Conservation (phyloP, 2,329 filamentous ascomycete species). For the Pseudogymnoascus sp. region DNA sequence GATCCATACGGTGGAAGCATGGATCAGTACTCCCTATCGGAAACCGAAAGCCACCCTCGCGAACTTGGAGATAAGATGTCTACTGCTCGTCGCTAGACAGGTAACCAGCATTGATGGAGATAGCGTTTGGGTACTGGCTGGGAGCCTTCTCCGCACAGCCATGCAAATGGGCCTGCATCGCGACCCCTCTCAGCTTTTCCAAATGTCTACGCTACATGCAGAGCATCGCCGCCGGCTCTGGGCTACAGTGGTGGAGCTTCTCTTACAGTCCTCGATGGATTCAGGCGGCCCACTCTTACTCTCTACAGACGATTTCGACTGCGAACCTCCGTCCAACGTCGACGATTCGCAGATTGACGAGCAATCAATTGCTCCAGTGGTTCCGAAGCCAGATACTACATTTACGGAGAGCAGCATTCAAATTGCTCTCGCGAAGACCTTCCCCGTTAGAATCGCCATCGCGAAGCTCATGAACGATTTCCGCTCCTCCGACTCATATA, state of each 20-base stretch:
- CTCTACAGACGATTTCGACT: slow-evolving; percentile 40
- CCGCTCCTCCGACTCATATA: slow-evolving; percentile 35
- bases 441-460: slow-evolving; percentile 37
- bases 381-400: slow-evolving; percentile 18
- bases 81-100: slow-evolving; percentile 44
- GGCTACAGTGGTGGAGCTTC: slow-evolving; percentile 48
- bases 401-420: slow-evolving; percentile 44
- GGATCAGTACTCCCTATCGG: slow-evolving; percentile 39
- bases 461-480: slow-evolving; percentile 41
- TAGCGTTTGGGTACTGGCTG: slow-evolving; percentile 43
- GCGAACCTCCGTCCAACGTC: slow-evolving; percentile 38
- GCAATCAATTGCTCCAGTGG: slow-evolving; percentile 20
- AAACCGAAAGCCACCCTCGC: slow-evolving; percentile 42
- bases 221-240: slow-evolving; percentile 50
- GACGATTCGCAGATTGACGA: slow-evolving; percentile 43
- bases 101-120: slow-evolving; percentile 41
- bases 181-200: slow-evolving; percentile 42
- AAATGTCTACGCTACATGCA: slow-evolving; percentile 39
- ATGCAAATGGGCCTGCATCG: slow-evolving; percentile 51
- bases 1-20: slow-evolving; percentile 46
- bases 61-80: slow-evolving; percentile 43
- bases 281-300: slow-evolving; percentile 44
- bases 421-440: slow-evolving; percentile 38
- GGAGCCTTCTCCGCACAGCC: slow-evolving; percentile 42
- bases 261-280: slow-evolving; percentile 43